These are phyloP conservation scores for Leishmania lainsoni DNA, from an alignment of 208 protist genomes.

Conservation along the genomic window DNA sequence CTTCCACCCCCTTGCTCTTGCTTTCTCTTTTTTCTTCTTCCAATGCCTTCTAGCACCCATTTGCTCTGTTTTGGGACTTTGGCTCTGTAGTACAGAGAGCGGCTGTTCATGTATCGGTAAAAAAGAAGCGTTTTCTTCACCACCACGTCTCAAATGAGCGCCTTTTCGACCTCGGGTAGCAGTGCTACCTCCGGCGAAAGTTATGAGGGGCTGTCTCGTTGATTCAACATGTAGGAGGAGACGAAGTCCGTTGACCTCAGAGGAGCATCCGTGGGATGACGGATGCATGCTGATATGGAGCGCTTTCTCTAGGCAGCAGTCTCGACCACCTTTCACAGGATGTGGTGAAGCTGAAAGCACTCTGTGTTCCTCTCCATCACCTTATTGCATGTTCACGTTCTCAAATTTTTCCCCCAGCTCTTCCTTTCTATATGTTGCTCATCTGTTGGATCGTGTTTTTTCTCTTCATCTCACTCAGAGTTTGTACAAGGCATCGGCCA, in stretches of 20 bases:
- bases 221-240: not conserved
- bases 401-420: not conserved
- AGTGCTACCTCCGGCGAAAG: not conserved
- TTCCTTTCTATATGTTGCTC: not conserved
- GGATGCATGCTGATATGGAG: not conserved
- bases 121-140: not conserved
- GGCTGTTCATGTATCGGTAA: not conserved
- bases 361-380: not conserved
- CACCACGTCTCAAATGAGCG: not conserved
- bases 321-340: not conserved
- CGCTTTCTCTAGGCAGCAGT: not conserved
- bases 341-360: not conserved
- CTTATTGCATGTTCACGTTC: not conserved
- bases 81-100: not conserved
- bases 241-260: not conserved
- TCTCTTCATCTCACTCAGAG: not conserved
- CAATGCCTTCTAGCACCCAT: not conserved
- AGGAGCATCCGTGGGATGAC: not conserved
- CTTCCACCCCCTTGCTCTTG: not conserved
- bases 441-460: not conserved
- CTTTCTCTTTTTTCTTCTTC: not conserved
- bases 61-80: not conserved
- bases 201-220: not conserved
- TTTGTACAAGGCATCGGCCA: slow-evolving; percentile 1
- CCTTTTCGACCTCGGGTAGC: not conserved